Evolutionary conservation across 345 rosid genomes (phyloP), one percentile per base, ranked within the genome.

Genomic region (Lagerstroemia speciosa): DNA sequence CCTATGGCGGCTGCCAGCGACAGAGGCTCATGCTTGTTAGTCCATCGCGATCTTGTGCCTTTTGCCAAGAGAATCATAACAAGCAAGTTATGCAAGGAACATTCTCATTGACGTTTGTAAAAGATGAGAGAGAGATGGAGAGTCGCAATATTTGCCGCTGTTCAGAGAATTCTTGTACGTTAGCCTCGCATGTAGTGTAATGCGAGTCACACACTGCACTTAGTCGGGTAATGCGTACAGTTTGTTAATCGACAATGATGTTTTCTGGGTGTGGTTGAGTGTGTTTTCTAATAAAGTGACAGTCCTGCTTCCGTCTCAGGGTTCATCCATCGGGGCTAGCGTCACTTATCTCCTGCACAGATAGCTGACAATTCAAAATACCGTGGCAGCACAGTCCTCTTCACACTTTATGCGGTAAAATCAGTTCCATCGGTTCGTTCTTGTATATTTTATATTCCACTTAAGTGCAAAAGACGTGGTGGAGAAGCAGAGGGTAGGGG

Each of bases 11-110:
- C 73, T 84, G 38, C 75, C 83, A 8, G 73, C 84, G 53, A 75
- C 83, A 7, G 87, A 85, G 75, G 78, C 90, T 27, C 83, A 83
- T 8, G 90, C 90, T 20, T 88, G 87, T 76, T 85, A 72, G 75
- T 45, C 32, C 52, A 11, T 15, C 30, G 11, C 14, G 17, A 15
- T 58, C 33, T 19, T 5, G 12, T n/a, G 62, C 52, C 8, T 29
- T 64, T 62, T 61, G 3, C 34, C n/a, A n/a, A 66, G 64, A 50
- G 53, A 58, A 29, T 10, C 11, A 53, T 24, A 29, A 53, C n/a
- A 53, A 53, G 7, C 29, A 58, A 58, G 63, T 58, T 11, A 29
- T 14, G 63, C 63, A 9, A 5, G 55, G 5, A 48, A 58, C 29
- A 27, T 10, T 14, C 33, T 58, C 34, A 27, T 20, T 4, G 29